phyloP scores from a whole-genome alignment of 352 stramenopile species.

The Phytophthora litchii region DNA sequence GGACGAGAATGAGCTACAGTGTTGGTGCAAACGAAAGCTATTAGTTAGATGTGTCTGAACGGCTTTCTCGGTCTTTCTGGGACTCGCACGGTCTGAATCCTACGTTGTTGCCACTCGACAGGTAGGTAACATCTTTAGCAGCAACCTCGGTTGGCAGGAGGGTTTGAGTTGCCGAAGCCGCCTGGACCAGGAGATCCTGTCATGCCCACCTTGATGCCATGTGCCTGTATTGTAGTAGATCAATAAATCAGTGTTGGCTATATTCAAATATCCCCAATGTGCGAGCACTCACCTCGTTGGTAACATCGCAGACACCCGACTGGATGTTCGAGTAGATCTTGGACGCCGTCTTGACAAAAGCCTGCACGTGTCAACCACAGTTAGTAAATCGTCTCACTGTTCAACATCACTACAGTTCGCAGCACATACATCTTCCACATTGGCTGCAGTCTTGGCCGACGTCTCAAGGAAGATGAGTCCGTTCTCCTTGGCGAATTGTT shows the following conservation, averaged over 20 bases:
- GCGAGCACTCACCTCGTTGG: slow-evolving; percentile 84
- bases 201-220: slow-evolving; percentile 91
- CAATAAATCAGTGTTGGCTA: background rate
- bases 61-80: slow-evolving; percentile 6
- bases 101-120: slow-evolving; percentile 7
- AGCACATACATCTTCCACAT: slow-evolving; percentile 97
- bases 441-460: slow-evolving; percentile 98
- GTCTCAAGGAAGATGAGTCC: slow-evolving; percentile 99
- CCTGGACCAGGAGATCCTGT: slow-evolving; percentile 77
- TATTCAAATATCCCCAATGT: background rate
- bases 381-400: background rate
- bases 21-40: slow-evolving; percentile 14
- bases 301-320: slow-evolving; percentile 94
- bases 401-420: background rate
- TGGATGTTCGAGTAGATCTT: slow-evolving; percentile 98
- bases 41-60: slow-evolving; percentile 27
- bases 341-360: slow-evolving; percentile 95
- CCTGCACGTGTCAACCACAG: slow-evolving; percentile 42
- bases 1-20: background rate
- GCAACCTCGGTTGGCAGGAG: slow-evolving; percentile 73
- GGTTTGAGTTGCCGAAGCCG: slow-evolving; percentile 80
- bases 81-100: slow-evolving; percentile 3
- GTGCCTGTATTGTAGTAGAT: slow-evolving; percentile 46
- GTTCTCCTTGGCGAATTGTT: slow-evolving; percentile 99
- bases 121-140: slow-evolving; percentile 55